These are phyloP conservation scores for Ampelocalamus luodianensis DNA, from an alignment of 176 grass and related monocot species.

Conservation along the genomic window DNA sequence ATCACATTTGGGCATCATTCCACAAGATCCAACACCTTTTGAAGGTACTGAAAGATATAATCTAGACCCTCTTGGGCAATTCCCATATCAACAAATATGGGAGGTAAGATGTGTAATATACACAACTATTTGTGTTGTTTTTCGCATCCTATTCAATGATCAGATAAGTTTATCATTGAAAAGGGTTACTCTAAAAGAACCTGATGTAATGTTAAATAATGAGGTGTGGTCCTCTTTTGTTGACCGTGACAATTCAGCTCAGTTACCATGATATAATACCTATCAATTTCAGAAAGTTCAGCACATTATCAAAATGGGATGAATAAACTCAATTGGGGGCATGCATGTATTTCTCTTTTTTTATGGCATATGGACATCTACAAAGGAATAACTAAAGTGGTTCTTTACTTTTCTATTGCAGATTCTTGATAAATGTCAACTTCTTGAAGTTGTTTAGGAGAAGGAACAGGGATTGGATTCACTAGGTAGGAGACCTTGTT, in stretches of 20 bases:
- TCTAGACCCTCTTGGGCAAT: conserved; percentile 70
- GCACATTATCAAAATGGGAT: not conserved
- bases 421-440: conserved; percentile 91
- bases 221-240: not conserved
- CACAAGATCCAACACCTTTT: conserved; percentile 95
- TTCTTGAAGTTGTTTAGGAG: conserved; percentile 80
- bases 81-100: conserved; percentile 80
- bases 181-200: not conserved
- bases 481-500: conserved; percentile 54
- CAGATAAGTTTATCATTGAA: conserved; percentile 27
- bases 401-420: conserved; percentile 30
- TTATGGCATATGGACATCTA: conserved; percentile 10
- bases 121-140: not conserved
- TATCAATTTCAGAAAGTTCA: not conserved
- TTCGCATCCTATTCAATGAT: conserved; percentile 1
- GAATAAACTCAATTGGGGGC: conserved; percentile 1
- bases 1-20: conserved; percentile 88
- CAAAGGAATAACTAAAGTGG: conserved; percentile 7
- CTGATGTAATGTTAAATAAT: conserved; percentile 18
- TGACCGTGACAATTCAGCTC: not conserved
- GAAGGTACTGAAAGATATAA: conserved; percentile 84
- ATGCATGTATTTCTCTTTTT: conserved; percentile 24
- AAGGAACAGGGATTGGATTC: conserved; percentile 82
- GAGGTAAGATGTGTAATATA: conserved; percentile 58
- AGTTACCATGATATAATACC: not conserved